Evolutionary conservation across 164 flowering plant genomes (phyloP).

Genomic region (Malania oleifera): DNA sequence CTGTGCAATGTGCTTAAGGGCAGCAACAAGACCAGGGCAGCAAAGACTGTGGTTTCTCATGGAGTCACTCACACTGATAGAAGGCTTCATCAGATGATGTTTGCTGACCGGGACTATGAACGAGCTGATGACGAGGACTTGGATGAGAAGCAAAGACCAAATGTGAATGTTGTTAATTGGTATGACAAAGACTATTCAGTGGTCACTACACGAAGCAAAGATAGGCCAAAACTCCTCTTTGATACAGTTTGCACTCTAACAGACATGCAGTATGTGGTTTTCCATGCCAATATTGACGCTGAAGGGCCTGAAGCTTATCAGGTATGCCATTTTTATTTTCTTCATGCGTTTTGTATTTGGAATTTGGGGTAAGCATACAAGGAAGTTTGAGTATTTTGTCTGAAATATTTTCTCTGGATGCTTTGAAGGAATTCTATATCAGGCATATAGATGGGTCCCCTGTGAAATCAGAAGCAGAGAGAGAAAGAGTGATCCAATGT

Average conservation of each 20-base stretch:
- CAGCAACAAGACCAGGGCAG: constrained; percentile 50
- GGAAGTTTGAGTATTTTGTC: background rate
- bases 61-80: constrained; percentile 66
- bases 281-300: constrained; percentile 75
- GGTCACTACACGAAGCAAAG: constrained; percentile 68
- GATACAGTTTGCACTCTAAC: constrained; percentile 89
- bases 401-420: constrained; percentile 3
- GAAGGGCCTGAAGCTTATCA: constrained; percentile 77
- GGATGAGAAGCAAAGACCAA: constrained; percentile 51
- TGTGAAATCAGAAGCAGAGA: constrained; percentile 78
- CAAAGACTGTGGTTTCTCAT: constrained; percentile 65
- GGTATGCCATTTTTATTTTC: constrained; percentile 31
- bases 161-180: constrained; percentile 72
- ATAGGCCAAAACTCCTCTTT: constrained; percentile 85
- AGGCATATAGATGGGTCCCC: constrained; percentile 78
- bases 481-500: constrained; percentile 67
- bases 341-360: background rate
- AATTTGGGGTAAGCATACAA: background rate
- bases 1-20: constrained; percentile 72
- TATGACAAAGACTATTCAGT: constrained; percentile 76
- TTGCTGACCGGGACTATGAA: constrained; percentile 81
- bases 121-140: constrained; percentile 25
- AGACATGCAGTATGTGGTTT: constrained; percentile 93
- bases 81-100: constrained; percentile 96
- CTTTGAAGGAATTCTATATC: constrained; percentile 66